phyloP scores from a whole-genome alignment of 805 yeast species.

The Suhomyces sp. region DNA sequence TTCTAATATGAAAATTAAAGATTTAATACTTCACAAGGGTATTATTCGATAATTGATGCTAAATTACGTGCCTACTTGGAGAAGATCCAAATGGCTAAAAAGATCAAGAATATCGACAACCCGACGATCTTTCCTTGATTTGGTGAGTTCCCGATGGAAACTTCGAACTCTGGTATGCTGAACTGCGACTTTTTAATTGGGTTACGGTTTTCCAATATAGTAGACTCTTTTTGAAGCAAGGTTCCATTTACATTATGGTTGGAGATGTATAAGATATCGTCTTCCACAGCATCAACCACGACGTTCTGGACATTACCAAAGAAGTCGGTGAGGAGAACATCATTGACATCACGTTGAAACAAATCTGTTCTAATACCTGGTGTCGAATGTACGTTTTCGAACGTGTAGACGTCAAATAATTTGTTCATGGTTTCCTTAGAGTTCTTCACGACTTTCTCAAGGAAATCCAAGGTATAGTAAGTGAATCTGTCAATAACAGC shows the following conservation, averaged over 20 bases:
- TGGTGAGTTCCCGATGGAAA: neutral
- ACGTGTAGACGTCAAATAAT: slow-evolving; percentile 79
- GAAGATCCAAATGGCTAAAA: too few species aligned
- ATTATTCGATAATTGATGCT: too few species aligned
- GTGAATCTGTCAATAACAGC: slow-evolving; percentile 98
- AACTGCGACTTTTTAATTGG: too few species aligned
- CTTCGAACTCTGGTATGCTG: neutral
- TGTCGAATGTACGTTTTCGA: slow-evolving; percentile 82
- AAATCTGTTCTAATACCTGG: slow-evolving; percentile 91
- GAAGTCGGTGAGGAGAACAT: slow-evolving; percentile 85
- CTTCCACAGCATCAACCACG: slow-evolving; percentile 57
- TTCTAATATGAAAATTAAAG: too few species aligned
- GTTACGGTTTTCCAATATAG: too few species aligned
- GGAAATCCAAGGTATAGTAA: slow-evolving; percentile 81
- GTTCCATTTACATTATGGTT: slow-evolving; percentile 26
- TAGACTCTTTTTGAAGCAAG: too few species aligned
- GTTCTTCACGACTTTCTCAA: slow-evolving; percentile 77
- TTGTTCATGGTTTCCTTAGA: slow-evolving; percentile 78
- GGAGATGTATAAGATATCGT: slow-evolving; percentile 41
- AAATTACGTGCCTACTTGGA: too few species aligned
- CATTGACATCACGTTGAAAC: slow-evolving; percentile 60
- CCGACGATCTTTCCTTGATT: slow-evolving; percentile 14
- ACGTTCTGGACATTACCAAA: slow-evolving; percentile 90
- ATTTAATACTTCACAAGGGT: too few species aligned
- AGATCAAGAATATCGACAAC: slow-evolving; percentile 1